Percentiles rank a stretch among this genome's conserved stretches.
phyloP scores from a whole-genome alignment of 1,284 basidiomycete species.

The Ganoderma resinaceum region DNA sequence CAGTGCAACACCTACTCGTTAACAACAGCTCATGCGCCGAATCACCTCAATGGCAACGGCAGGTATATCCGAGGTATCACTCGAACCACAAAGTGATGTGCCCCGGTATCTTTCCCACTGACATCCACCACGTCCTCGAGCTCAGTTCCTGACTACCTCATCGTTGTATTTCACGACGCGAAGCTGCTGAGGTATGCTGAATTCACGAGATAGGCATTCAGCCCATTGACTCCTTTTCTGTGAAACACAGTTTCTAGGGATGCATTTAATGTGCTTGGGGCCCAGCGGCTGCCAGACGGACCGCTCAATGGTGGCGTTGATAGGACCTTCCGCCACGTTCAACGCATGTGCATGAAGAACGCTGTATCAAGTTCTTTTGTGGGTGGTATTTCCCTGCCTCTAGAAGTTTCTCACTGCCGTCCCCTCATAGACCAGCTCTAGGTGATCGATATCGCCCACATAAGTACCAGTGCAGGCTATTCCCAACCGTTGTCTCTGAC shows the following conservation, averaged over 20 bases:
- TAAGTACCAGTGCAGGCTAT: neutral
- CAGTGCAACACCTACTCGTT: neutral
- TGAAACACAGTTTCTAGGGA: too few relatives aligned
- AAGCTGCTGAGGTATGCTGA: too few relatives aligned
- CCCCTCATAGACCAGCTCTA: neutral
- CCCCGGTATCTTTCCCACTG: too few relatives aligned
- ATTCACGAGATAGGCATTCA: too few relatives aligned
- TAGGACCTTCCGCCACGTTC: neutral
- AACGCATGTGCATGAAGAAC: neutral
- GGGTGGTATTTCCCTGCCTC: neutral
- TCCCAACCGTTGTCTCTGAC: neutral
- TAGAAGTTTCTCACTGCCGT: neutral
- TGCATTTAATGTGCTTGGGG: neutral
- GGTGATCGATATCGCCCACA: neutral
- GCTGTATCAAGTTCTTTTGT: neutral
- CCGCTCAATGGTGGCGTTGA: neutral
- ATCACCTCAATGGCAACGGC: neutral
- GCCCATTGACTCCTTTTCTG: too few relatives aligned
- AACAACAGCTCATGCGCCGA: neutral
- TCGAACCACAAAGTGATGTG: neutral
- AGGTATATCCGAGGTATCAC: too few relatives aligned
- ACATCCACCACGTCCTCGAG: too few relatives aligned
- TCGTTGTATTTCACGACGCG: too few relatives aligned
- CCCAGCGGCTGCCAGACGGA: neutral
- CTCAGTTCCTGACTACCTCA: too few relatives aligned